Evolutionary conservation across 2,329 filamentous ascomycete genomes (phyloP), one percentile per base, ranked within the genome.

Genomic region (Monilinia polystroma): DNA sequence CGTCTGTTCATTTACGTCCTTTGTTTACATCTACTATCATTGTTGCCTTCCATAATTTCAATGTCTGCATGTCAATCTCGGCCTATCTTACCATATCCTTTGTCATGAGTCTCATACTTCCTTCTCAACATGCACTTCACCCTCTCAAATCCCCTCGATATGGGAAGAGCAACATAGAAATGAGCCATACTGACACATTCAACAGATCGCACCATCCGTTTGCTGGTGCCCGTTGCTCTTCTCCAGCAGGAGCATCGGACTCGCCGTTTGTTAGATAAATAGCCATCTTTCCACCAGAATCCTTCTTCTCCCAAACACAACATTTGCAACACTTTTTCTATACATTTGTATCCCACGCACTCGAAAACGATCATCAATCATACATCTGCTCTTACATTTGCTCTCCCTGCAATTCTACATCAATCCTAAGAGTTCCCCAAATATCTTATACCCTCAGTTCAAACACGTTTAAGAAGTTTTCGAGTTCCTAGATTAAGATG

Each of bases 221-320:
- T 89, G 93, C 94, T 86, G 90, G 90, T 88, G 90, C 87, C 90
- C 92, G 92, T 87, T 93, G 92, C 86, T 92, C 92, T 87, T 89
- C 92, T 83, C 88, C 90, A 80, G 87, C 89, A 80, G 93, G 92
- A 83, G 86, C 91, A 88, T 88, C 86, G 85, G 86, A 89, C 84
- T 87, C 84, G 74, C 79, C 81, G 77, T 81, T 82, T 78, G 84
- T 81, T 71, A 80, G 81, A 77, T 87, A 87, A 85, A 83, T 51
- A 45, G 45, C 23, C 23, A 26, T 66, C 29, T 45, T 60, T 20
- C 52, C 35, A 18, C 18, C 59, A 58, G 59, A 64, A 53, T 52
- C 23, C 32, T 66, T 66, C 63, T 66, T 66, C 64, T 51, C 38
- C 55, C 29, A 66, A 35, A 60, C 55, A 60, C 55, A 60, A 60